phyloP scores from a whole-genome alignment of 2,329 filamentous ascomycete species.

The Acrocalymma vagum region DNA sequence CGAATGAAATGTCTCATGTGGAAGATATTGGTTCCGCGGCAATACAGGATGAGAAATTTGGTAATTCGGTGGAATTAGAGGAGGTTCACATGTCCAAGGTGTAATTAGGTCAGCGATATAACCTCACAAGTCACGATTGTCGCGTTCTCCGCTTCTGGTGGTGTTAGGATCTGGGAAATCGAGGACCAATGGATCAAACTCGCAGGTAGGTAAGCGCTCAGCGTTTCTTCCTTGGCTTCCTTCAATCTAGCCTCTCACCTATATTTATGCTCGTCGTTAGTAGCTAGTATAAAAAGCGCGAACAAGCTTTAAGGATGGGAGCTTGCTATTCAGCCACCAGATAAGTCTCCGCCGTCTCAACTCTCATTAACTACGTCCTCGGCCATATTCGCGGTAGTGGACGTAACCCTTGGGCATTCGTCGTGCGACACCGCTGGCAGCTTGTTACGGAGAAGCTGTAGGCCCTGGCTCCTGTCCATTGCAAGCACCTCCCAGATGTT shows the following conservation, averaged over 20 bases:
- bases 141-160: too few relatives aligned
- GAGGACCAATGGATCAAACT: too few relatives aligned
- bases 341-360: constrained; percentile 38
- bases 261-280: constrained; percentile 63
- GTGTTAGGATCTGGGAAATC: too few relatives aligned
- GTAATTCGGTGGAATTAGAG: too few relatives aligned
- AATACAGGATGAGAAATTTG: too few relatives aligned
- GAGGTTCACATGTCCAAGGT: too few relatives aligned
- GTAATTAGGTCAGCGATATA: too few relatives aligned
- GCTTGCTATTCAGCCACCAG: constrained; percentile 69
- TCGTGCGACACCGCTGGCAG: constrained; percentile 11
- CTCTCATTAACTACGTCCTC: constrained; percentile 42
- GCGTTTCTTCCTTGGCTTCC: constrained; percentile 62
- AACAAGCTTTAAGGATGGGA: constrained; percentile 70
- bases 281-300: constrained; percentile 63
- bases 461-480: constrained; percentile 26
- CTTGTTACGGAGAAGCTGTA: constrained; percentile 29
- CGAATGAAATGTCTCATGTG: too few relatives aligned
- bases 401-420: constrained; percentile 15
- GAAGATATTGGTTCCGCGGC: too few relatives aligned
- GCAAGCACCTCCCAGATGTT: constrained; percentile 23
- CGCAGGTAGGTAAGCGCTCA: too few relatives aligned
- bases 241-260: constrained; percentile 64
- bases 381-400: constrained; percentile 34
- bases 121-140: too few relatives aligned